These are phyloP conservation scores for Diaporthe helianthi DNA, from an alignment of 2,329 filamentous ascomycete species.

Conservation along the genomic window DNA sequence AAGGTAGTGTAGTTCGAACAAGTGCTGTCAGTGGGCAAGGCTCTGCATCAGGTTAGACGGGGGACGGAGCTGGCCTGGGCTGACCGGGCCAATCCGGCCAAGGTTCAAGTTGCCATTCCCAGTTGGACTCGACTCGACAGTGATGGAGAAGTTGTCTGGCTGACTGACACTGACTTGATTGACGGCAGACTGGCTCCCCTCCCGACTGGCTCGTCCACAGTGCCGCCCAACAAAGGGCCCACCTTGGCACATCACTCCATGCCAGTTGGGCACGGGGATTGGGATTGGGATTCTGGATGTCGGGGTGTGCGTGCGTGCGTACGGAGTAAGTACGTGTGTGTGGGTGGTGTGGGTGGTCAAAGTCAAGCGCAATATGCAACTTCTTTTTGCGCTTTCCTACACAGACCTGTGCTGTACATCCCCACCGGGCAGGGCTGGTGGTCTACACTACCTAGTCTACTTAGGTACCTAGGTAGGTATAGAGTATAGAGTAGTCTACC, in stretches of 20 bases:
- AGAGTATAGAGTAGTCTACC: too few relatives aligned
- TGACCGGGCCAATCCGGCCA: conserved; percentile 8
- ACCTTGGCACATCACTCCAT: conserved; percentile 21
- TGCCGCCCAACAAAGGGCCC: conserved; percentile 19
- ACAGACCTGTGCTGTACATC: conserved; percentile 8
- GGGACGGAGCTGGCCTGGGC: not conserved
- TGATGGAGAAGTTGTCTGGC: not conserved
- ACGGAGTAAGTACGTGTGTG: too few relatives aligned
- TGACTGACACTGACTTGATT: not conserved
- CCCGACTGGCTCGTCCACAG: conserved; percentile 14
- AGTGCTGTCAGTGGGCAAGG: conserved; percentile 4
- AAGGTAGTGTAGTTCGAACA: too few relatives aligned
- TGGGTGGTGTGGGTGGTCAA: not conserved
- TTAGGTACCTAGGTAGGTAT: too few relatives aligned
- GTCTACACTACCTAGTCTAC: not conserved
- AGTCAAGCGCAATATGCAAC: not conserved
- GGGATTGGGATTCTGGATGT: not conserved
- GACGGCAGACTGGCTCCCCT: conserved; percentile 9
- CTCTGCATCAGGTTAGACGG: conserved; percentile 20
- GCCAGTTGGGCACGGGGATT: conserved; percentile 14
- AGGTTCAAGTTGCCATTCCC: conserved; percentile 1
- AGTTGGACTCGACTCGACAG: not conserved
- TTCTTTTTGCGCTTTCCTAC: conserved; percentile 20
- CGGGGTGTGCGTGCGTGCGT: not conserved
- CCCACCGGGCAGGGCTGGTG: conserved; percentile 11